These are phyloP conservation scores for Sarcodon aspratus DNA, from an alignment of 768 basidiomycete genomes.

Conservation along the genomic window DNA sequence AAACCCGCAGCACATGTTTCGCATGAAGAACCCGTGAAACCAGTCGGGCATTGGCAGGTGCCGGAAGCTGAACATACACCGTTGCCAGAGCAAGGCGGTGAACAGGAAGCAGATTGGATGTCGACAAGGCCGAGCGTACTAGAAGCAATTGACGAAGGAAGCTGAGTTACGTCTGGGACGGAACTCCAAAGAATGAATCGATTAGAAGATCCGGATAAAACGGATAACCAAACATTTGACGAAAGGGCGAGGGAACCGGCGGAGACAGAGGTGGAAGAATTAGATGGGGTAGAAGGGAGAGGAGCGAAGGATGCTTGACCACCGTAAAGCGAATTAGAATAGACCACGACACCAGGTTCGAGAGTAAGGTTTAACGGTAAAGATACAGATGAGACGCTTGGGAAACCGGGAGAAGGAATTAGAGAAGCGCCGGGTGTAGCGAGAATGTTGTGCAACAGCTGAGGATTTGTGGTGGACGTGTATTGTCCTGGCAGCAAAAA, in stretches of 20 bases:
- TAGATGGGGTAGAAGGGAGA: slow-evolving; percentile 38
- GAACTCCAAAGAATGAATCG: slow-evolving; percentile 72
- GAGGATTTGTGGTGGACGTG: slow-evolving; percentile 56
- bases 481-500: slow-evolving; percentile 74
- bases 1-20: slow-evolving; percentile 66
- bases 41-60: slow-evolving; percentile 58
- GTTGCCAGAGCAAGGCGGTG: slow-evolving; percentile 60
- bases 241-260: slow-evolving; percentile 61
- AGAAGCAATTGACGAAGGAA: slow-evolving; percentile 37
- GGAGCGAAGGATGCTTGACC: slow-evolving; percentile 50
- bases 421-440: not conserved
- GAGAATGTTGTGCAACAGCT: slow-evolving; percentile 30
- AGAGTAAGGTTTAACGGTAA: slow-evolving; percentile 62
- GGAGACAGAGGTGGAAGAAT: slow-evolving; percentile 35
- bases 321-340: slow-evolving; percentile 48
- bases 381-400: slow-evolving; percentile 38
- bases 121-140: slow-evolving; percentile 48
- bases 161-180: slow-evolving; percentile 61
- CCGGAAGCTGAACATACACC: slow-evolving; percentile 65
- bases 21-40: slow-evolving; percentile 72
- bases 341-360: slow-evolving; percentile 57
- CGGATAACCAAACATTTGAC: slow-evolving; percentile 54
- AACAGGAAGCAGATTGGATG: slow-evolving; percentile 65
- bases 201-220: slow-evolving; percentile 38
- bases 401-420: slow-evolving; percentile 43